phyloP scores from a whole-genome alignment of 2,329 filamentous ascomycete species.

The Pyricularia grisea region DNA sequence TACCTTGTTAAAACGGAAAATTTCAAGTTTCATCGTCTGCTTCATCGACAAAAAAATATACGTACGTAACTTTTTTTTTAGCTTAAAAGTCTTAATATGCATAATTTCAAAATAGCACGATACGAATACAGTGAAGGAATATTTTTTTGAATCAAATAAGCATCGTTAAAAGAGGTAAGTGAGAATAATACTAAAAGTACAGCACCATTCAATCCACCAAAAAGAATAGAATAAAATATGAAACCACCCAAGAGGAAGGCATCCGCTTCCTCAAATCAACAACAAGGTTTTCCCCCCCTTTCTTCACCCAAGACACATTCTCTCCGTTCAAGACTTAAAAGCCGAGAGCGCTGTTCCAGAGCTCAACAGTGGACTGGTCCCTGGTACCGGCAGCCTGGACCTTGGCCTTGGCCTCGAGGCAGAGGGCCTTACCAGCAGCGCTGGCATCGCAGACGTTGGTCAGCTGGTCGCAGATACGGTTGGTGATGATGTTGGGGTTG shows the following conservation, averaged over 20 bases:
- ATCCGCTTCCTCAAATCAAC: background rate
- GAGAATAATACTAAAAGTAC: background rate
- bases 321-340: slow-evolving; percentile 12
- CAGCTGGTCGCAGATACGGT: slow-evolving; percentile 51
- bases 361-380: slow-evolving; percentile 36
- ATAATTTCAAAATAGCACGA: too few species aligned
- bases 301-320: too few species aligned
- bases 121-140: background rate
- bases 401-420: slow-evolving; percentile 36
- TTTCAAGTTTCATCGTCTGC: too few species aligned
- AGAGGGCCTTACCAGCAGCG: slow-evolving; percentile 38
- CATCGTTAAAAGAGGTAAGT: background rate
- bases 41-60: too few species aligned
- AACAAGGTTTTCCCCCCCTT: too few species aligned
- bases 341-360: slow-evolving; percentile 32
- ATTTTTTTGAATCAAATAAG: background rate
- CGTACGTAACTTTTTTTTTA: too few species aligned
- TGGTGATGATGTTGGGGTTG: slow-evolving; percentile 57
- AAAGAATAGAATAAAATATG: background rate
- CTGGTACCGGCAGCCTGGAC: slow-evolving; percentile 39
- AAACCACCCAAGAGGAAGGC: background rate
- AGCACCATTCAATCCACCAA: background rate
- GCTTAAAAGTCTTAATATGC: too few species aligned
- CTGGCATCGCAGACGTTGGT: slow-evolving; percentile 51
- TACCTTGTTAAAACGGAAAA: too few species aligned